Evolutionary conservation across 78 protist genomes (phyloP), one percentile per base, ranked within the genome.

Genomic region (Dictyostelium intermedium): DNA sequence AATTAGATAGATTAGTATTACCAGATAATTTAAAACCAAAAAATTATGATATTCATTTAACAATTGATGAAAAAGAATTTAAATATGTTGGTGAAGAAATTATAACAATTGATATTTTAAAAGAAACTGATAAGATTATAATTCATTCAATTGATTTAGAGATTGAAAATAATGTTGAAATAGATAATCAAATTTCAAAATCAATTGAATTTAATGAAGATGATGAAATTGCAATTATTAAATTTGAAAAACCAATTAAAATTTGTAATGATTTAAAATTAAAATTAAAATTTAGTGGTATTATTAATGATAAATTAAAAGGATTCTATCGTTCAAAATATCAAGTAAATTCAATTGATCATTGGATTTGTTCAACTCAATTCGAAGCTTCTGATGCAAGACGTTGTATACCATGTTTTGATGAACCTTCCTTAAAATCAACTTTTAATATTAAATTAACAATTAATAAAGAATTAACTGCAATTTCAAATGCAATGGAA

Each of bases 321-420:
- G 97, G 97, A 0, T 92, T 92, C 84, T 92, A 92, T 70, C 5
- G 95, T 2, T 61, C 92, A 25, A 72, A 72, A 61, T 87, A 87
- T 85, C 34, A 7, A 41, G 72, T 80, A 4, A 14, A 72, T 37
- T 83, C 84, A 5, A 45, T 41, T 14, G 66, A 72, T n/a, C 69
- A 69, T 34, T 92, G 61, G 25, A 81, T 61, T 6, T 5, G 13
- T 13, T 13, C 47, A 1, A 98, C 99, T 18, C 99, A 98, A 93
- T 97, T 96, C 23, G 99, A 98, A 95, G 82, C 98, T 27, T 78
- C 97, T 37, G 99, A 98, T 61, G 96, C 96, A 1, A 83, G 99
- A 16, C 74, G 96, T 2, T 95, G 96, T 92, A 97, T 97, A 74
- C 98, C 98, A 16, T 97, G 98, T 79, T 97, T 85, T 79, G 99